Base-by-base conservation (phyloP, 192 early-diverging fungal genomes). In the Neocallimastix lanati region DNA sequence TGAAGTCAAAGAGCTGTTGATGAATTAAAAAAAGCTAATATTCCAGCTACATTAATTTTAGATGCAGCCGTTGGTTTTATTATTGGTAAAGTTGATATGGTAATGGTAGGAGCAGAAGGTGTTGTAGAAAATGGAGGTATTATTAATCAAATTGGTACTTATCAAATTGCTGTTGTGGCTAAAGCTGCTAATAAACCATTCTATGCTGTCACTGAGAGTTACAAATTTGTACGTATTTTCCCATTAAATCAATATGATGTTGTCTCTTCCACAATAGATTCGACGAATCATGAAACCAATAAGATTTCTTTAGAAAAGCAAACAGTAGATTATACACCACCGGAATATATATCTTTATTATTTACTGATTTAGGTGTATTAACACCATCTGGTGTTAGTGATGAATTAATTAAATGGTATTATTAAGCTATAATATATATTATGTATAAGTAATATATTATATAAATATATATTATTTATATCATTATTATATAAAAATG, bases 101-200 rank as follows among this genome's bases (percentile, higher is more conserved):
- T 98, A 25, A 88, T 99, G 81, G 96, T 96, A 29, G 98, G 98
- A 25, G 98, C 98, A 12, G 98, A 99, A 85, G 98, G 95, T 35
- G 96, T 99, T 12, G 95, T 96, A 1, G 94, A 97, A 84, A 99
- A 96, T 83, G 98, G 98, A 29, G 98, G 98, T 0, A 82, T 99
- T 58, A 94, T 99, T 84, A 99, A 99, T 85, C 92, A 94, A 87
- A 95, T 98, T 83, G 96, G 96, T 30, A 95, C 96, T 12, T 97
- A 96, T 82, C 96, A 97, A 84, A 89, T 98, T 79, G 95, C 96
- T 0, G 87, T 99, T 21, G 93, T 98, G 30, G 98, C 98, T 0
- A 95, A 94, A 82, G 94, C 95, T n/a, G 90, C 93, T 14, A 93
- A 92, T 77, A 97, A 95, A 84, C 98, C 98, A 18, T 90, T 98